Percentiles rank a stretch among this genome's conserved stretches.
phyloP scores from a whole-genome alignment of 768 basidiomycete genomes.

The Amanita subjunquillea region DNA sequence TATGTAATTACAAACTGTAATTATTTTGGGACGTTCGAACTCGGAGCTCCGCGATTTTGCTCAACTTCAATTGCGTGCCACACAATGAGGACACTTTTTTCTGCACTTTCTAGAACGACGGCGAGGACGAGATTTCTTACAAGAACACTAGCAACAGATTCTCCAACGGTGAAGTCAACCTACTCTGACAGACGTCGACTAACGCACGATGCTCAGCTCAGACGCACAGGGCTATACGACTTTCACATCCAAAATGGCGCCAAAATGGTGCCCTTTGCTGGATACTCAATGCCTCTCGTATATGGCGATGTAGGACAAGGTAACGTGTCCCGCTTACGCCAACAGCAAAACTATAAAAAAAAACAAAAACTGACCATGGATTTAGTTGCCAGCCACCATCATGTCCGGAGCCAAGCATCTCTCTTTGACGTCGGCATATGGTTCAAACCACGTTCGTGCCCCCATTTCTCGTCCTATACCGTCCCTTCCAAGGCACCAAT shows the following conservation, averaged over 20 bases:
- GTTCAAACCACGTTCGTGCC: constrained; percentile 72
- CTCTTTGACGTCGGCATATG: constrained; percentile 99
- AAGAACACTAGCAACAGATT: not conserved
- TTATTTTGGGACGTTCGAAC: not conserved
- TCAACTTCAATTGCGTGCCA: no score
- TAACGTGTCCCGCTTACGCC: constrained; percentile 19
- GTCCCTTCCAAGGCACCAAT: not conserved
- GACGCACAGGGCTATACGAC: constrained; percentile 75
- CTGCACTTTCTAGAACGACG: not conserved
- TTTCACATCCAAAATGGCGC: constrained; percentile 78
- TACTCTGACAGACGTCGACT: not conserved
- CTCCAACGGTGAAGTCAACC: not conserved
- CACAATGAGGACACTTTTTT: not conserved
- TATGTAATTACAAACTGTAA: not conserved
- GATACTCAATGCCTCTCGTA: constrained; percentile 86
- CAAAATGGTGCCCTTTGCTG: constrained; percentile 96
- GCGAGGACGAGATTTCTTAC: not conserved
- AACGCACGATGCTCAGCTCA: constrained; percentile 18
- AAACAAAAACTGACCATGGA: not conserved
- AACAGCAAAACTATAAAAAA: not conserved
- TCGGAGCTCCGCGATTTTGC: not conserved
- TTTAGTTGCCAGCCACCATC: constrained; percentile 81
- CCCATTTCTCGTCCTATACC: not conserved
- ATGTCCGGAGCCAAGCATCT: constrained; percentile 74
- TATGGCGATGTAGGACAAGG: constrained; percentile 81